Base-by-base conservation (phyloP, 441 rosid species). In the Biscutella laevigata region DNA sequence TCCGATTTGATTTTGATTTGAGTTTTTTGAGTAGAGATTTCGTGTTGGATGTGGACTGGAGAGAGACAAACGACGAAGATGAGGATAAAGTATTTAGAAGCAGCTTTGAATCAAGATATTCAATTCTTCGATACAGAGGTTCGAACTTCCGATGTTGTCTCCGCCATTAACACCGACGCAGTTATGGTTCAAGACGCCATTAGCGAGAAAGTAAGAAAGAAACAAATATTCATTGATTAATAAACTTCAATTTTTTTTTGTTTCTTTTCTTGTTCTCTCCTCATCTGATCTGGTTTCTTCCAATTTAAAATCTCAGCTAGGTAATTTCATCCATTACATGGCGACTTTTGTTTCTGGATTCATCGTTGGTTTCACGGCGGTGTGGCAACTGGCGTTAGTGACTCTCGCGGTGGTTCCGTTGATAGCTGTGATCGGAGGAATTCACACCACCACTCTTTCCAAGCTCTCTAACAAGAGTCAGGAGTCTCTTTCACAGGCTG, bases 31-130 rank as follows among this genome's bases (percentile, higher is more conserved):
- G 13, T 36, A 84, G 99, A 92, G 74, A 92, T 92, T 57, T 92
- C 99, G 3, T 92, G 99, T 71, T 92, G 99, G 99, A 92, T 92
- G 99, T 92, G 99, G 99, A 92, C 90, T 25, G 99, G 99, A 44
- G 99, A 92, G 72, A 84, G 99, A 71, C 99, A 92, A 61, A 61
- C 99, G 35, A 92, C 97, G 26, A 92, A 64, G 84, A 92, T 92
- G 99, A 88, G 99, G 76, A 88, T 92, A 69, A 88, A 84, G 75
- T 92, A 86, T 67, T 62, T 92, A 38, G 99, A 92, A 79, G 88
- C 99, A 3, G 99, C 99, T 51, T 63, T 92, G 16, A 92, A 86
- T 66, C 99, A 92, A 61, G 99, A 88, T 77, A 76, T 92, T 65
- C 86, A 86, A 75, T 92, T 61, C 71, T 92, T 92, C 53, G 99